Conservation (phyloP, 163 green algal species). For the Trebouxiophyceae sp. region DNA sequence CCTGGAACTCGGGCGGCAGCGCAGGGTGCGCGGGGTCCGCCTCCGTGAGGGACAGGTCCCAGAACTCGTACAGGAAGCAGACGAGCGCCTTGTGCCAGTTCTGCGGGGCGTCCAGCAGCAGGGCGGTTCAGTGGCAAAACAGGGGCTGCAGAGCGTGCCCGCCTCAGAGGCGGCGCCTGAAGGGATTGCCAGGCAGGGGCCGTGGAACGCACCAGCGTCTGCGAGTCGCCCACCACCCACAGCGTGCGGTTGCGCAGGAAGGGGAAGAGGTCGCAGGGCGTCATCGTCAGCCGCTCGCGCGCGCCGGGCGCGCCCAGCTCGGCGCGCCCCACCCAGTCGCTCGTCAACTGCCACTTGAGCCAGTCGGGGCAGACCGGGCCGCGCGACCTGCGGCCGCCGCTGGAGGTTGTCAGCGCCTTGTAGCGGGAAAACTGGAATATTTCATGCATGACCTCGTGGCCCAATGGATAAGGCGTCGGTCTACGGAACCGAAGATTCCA, state of each 20-base stretch:
- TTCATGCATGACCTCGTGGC: no score
- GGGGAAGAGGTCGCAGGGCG: slow-evolving; percentile 15
- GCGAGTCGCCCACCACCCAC: slow-evolving; percentile 10
- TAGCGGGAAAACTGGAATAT: no score
- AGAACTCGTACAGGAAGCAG: slow-evolving; percentile 17
- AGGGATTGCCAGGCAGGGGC: background rate
- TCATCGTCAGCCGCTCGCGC: slow-evolving; percentile 8
- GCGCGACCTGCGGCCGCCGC: background rate
- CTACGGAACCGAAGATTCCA: background rate
- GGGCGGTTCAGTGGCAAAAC: no score
- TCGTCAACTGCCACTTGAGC: slow-evolving; percentile 2
- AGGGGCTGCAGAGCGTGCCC: no score
- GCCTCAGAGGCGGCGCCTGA: background rate
- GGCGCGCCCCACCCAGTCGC: background rate
- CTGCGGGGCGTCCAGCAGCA: no score
- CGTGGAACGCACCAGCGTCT: slow-evolving; percentile 1
- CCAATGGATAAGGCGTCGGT: background rate
- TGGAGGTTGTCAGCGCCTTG: background rate
- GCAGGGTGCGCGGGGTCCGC: background rate
- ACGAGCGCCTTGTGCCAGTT: slow-evolving; percentile 6
- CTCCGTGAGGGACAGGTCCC: background rate
- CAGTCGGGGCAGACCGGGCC: slow-evolving; percentile 3
- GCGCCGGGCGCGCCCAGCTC: background rate
- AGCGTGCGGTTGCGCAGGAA: slow-evolving; percentile 7
- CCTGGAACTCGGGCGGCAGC: background rate